These are phyloP conservation scores for Calocera viscosa DNA, from an alignment of 768 basidiomycete species.

Conservation along the genomic window DNA sequence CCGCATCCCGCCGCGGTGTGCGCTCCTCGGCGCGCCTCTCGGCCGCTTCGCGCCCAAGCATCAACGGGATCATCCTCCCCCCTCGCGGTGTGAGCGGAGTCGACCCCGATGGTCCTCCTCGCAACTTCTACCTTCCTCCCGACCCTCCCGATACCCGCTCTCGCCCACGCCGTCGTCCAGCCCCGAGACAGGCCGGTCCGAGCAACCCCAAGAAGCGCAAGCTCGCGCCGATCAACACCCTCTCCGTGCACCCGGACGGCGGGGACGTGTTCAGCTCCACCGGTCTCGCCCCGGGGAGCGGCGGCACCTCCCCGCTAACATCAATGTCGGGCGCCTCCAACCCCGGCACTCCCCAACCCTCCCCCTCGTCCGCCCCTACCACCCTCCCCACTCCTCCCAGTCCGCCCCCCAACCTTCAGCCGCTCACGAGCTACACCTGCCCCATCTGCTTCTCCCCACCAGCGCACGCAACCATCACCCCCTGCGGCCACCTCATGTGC, in stretches of 20 bases:
- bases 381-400: background rate
- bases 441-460: slow-evolving; percentile 72
- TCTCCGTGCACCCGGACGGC: background rate
- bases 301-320: background rate
- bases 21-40: background rate
- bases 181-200: background rate
- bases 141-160: background rate
- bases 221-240: background rate
- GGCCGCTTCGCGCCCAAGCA: background rate
- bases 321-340: background rate
- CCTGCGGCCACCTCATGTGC: slow-evolving; percentile 70
- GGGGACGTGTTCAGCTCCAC: background rate
- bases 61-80: background rate
- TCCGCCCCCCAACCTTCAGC: background rate
- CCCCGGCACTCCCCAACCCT: background rate
- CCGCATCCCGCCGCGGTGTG: background rate
- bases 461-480: slow-evolving; percentile 61
- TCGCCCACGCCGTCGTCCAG: background rate
- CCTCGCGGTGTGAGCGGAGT: background rate
- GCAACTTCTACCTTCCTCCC: background rate
- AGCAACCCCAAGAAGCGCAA: background rate
- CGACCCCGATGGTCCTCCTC: background rate
- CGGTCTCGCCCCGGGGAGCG: background rate
- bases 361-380: background rate
- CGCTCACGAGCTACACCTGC: slow-evolving; percentile 42